Base-by-base conservation (phyloP, 768 basidiomycete genomes). In the Russula virescens region DNA sequence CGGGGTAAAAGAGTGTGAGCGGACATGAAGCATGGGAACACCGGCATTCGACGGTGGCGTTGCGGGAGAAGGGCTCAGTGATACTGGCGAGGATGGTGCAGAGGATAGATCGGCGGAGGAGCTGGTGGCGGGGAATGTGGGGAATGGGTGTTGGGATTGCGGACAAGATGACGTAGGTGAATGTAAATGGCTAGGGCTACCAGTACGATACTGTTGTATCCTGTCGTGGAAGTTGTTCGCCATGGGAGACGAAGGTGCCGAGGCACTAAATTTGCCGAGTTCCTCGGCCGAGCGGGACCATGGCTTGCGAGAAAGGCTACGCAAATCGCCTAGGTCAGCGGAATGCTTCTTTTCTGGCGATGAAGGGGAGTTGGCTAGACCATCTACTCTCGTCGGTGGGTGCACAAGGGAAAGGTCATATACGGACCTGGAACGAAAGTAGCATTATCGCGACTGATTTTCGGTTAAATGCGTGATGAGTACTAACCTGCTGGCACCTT, bases 241-340 rank as follows among this genome's bases (percentile, higher is more conserved):
- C 55, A 80, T 68, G n/a, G 75, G 75, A 42, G 74, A 68, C 60
- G 72, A 72, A 14, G 67, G 73, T 5, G 71, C 70, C 8, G 71
- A 66, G 43, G 71, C 69, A 16, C 78, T 77, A 53, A 84, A 73
- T 70, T 81, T 83, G 68, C 83, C 80, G 55, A 92, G 79, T 71
- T 93, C 90, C 70, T 92, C 90, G 23, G 83, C 89, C 7, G 88
- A 91, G 70, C 78, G 84, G 26, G 89, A 90, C 90, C 90, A 92
- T 14, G 80, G 81, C 71, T 83, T 87, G 68, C 83, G 80, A 0
- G 88, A 87, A 11, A 89, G 83, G 53, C 72, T 75, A 48, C 87
- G 83, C 53, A 91, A 78, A 73, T 91, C 89, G 5, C 88, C 88
- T 5, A 82, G 76, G 19, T 77, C 78, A 5, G 74, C 74, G 14